Evolutionary conservation across 257 asterid genomes (phyloP), one percentile per base, ranked within the genome.

Genomic region (Euphrasia confusa): DNA sequence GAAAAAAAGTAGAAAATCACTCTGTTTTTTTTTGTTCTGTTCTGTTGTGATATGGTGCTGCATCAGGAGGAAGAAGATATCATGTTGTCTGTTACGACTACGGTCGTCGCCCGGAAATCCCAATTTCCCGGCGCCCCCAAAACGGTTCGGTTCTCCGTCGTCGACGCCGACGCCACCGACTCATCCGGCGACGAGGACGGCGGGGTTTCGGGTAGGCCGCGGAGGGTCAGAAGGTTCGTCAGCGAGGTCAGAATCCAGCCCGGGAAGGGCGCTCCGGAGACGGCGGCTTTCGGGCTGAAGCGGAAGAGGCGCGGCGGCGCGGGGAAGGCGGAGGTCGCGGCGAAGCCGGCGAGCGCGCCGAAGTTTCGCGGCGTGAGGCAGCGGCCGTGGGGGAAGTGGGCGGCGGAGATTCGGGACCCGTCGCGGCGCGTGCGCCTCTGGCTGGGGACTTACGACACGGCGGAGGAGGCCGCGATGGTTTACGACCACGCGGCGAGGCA

Each of bases 341-440:
- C 63, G 63, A 68, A 66, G 61, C 65, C 30, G 57, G 74, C 66
- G 5, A 65, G 26, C 2, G 82, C 15, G 1, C 75, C 66, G 72
- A 92, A 92, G 81, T 92, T 83, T 58, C 91, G 93, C 59, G 97
- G 98, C 18, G 98, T 92, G 27, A 70, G 97, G 54, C 98, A 83
- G 74, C 69, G 98, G 79, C 95, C 96, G 10, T 92, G 98, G 97
- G 98, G 98, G 2, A 92, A 92, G 68, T 92, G 97, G 95, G 97
- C 98, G 81, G 98, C 96, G 10, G 98, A 91, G 90, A 91, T 91
- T 33, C 80, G 98, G 49, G 98, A 91, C 70, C 98, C 98, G 4
- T 13, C 37, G 49, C 78, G 89, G 18, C 95, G 97, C 61, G 90
- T 83, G 63, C 88, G 97, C 32, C 79, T 92, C 8, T 88, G 97